Evolutionary conservation across 2,329 filamentous ascomycete genomes (phyloP).

Genomic region (Talaromyces sp.): DNA sequence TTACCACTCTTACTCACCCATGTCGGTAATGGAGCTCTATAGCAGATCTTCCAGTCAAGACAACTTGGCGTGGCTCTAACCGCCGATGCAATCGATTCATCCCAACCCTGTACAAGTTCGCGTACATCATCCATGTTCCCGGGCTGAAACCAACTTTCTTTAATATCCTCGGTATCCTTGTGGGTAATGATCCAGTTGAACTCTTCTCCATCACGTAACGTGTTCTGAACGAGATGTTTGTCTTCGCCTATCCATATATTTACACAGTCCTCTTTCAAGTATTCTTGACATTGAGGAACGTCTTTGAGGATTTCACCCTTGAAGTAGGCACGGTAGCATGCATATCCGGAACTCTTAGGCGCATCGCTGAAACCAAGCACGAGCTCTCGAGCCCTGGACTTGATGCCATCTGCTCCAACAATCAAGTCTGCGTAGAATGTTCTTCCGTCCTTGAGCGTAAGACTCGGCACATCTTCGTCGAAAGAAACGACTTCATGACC

Average conservation of each 20-base stretch:
- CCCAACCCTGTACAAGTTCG: conserved; percentile 16
- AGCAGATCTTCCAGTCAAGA: conserved; percentile 20
- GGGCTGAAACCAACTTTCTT: conserved; percentile 17
- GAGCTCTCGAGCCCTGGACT: conserved; percentile 22
- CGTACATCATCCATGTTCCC: conserved; percentile 18
- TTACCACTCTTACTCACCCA: conserved; percentile 18
- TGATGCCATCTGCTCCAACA: conserved; percentile 24
- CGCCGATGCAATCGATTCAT: background rate
- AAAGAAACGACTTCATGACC: conserved; percentile 16
- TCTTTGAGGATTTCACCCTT: conserved; percentile 18
- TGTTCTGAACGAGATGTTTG: conserved; percentile 47
- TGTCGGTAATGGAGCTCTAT: conserved; percentile 10
- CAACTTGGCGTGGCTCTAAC: conserved; percentile 8
- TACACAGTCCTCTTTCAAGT: conserved; percentile 50
- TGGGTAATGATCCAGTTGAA: conserved; percentile 56
- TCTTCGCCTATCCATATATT: conserved; percentile 47
- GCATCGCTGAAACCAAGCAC: conserved; percentile 18
- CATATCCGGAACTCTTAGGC: conserved; percentile 15
- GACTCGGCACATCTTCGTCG: conserved; percentile 22
- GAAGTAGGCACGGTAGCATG: conserved; percentile 15
- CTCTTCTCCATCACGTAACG: conserved; percentile 50
- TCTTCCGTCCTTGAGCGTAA: conserved; percentile 17
- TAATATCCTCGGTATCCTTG: conserved; percentile 31
- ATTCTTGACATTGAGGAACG: conserved; percentile 30
- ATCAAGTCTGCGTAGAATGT: conserved; percentile 22